Base-by-base conservation (phyloP, 2,329 filamentous ascomycete species). In the Fusarium brachygibbosum region DNA sequence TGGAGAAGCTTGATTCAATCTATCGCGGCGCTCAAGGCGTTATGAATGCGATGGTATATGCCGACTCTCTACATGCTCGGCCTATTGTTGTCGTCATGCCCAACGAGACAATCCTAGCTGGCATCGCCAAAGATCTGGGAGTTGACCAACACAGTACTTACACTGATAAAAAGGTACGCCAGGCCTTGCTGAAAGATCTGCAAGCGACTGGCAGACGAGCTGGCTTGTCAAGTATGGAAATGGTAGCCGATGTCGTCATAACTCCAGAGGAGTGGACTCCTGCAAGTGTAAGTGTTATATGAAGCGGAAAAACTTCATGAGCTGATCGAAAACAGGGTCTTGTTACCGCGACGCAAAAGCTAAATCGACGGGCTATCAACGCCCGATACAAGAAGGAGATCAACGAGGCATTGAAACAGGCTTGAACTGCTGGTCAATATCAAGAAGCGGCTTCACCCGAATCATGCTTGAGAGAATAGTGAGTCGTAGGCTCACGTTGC, bases 1-100 rank as follows among this genome's bases (percentile, higher is more conserved):
- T 98, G 4, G 95, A 98, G 83, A 98, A 94, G 84, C 88, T 98
- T 57, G 94, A 98, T 82, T 92, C 94, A 4, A 86, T 97, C 56
- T 98, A 98, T 82, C 90, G 94, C 60, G 90, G 92, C 35, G 88
- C 87, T 9, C 86, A 88, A 11, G 87, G 91, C 13, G 93, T 97
- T 16, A 87, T 88, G 64, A 97, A 97, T 81, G 89, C 97, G 76
- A 96, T 96, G 84, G 86, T 97, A 35, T 91, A 96, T 76, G 94
- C 93, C 32, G 91, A 93, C 58, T 80, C 87, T 71, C 86, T 90
- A 66, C 88, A 93, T 78, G 84, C 88, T 63, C 92, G 92, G 77
- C 93, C 94, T 5, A 85, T 98, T 51, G 94, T 93, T 21, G 88
- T 98, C 72, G 90, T 98, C 58, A 85, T 88, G 71, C 86, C 89